Evolutionary conservation across 371 early-diverging fungal species (phyloP).

Genomic region (Capillidium rhysosporum): DNA sequence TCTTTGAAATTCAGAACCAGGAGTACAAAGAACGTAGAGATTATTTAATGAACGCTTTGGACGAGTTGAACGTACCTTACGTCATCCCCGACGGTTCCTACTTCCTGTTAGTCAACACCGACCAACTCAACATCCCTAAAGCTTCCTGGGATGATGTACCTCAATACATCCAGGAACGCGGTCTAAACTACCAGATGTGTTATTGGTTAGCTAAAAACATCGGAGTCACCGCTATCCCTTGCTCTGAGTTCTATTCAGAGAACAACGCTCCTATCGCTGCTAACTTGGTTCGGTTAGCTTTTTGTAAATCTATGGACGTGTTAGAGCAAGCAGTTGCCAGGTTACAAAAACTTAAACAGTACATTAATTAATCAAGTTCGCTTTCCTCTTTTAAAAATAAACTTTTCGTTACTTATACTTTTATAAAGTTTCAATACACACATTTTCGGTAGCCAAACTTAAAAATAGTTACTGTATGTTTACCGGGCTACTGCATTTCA

Average conservation of each 20-base stretch:
- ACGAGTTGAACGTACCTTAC: conserved; percentile 47
- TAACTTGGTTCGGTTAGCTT: conserved; percentile 73
- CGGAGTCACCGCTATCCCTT: conserved; percentile 85
- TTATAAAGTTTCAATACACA: too few relatives aligned
- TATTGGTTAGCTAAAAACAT: conserved; percentile 75
- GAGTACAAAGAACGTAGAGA: conserved; percentile 53
- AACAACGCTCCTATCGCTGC: conserved; percentile 48
- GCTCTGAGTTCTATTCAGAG: conserved; percentile 69
- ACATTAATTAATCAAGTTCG: conserved; percentile 24
- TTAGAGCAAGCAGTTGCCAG: conserved; percentile 53
- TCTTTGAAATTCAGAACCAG: conserved; percentile 43
- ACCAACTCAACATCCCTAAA: conserved; percentile 37
- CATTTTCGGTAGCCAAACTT: too few relatives aligned
- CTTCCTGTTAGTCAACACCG: conserved; percentile 73
- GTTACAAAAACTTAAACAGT: conserved; percentile 36
- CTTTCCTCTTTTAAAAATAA: too few relatives aligned
- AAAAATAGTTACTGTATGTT: too few relatives aligned
- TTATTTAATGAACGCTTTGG: conserved; percentile 46
- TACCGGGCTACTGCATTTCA: too few relatives aligned
- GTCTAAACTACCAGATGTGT: conserved; percentile 60
- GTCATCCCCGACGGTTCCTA: conserved; percentile 85
- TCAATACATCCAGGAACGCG: conserved; percentile 28
- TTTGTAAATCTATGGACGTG: conserved; percentile 80
- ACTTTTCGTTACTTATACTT: too few relatives aligned
- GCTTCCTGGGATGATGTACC: conserved; percentile 36